These are phyloP conservation scores for Ambrosia hybrid DNA, from an alignment of 140 eudicot species.

Conservation along the genomic window DNA sequence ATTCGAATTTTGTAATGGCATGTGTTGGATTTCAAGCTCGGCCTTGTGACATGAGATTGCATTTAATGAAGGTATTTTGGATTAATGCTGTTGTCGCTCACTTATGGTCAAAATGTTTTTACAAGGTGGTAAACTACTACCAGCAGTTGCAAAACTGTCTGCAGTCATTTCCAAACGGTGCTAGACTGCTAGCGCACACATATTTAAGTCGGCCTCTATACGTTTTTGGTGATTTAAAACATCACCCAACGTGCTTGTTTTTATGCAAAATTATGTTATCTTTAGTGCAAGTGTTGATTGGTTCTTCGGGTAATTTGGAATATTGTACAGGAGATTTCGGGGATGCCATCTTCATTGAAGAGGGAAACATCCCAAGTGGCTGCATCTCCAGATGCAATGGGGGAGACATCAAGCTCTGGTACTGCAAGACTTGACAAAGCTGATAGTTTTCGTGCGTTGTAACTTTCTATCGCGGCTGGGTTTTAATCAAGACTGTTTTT, in stretches of 20 bases:
- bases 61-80: conserved; percentile 83
- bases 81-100: conserved; percentile 7
- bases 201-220: background rate
- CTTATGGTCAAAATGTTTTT: background rate
- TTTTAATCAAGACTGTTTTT: conserved; percentile 14
- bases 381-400: conserved; percentile 70
- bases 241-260: background rate
- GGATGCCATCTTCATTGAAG: conserved; percentile 72
- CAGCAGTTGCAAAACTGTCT: background rate
- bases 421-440: conserved; percentile 71
- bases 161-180: background rate
- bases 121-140: background rate
- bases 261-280: background rate
- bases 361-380: conserved; percentile 55
- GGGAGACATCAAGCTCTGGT: conserved; percentile 89
- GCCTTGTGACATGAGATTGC: conserved; percentile 93
- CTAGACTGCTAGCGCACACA: too few species aligned
- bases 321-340: conserved; percentile 78
- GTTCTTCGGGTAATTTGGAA: background rate
- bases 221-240: too few species aligned
- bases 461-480: background rate
- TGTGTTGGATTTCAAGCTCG: conserved; percentile 88
- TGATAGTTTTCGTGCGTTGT: conserved; percentile 71
- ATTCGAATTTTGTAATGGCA: conserved; percentile 80
- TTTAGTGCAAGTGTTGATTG: background rate